Conservation (phyloP, 192 early-diverging fungal species). For the Backusella tarrabulga region DNA sequence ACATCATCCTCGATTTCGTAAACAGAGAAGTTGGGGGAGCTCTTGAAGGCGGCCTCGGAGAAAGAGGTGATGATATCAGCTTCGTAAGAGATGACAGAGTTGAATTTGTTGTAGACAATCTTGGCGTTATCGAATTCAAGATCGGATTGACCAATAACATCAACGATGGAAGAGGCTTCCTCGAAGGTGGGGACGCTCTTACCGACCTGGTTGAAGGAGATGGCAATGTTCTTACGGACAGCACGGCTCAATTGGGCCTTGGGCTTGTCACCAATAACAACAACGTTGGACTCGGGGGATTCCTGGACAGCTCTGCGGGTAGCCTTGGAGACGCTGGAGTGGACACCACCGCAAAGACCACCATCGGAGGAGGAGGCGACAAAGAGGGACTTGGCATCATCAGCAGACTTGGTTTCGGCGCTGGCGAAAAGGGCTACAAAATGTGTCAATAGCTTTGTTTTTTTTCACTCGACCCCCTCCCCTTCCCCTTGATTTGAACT, state of each 20-base stretch:
- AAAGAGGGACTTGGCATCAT: conserved; percentile 64
- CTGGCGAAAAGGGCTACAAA: conserved; percentile 68
- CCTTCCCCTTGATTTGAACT: conserved; percentile 5
- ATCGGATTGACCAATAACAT: conserved; percentile 66
- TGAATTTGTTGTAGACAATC: conserved; percentile 94
- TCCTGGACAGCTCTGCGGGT: conserved; percentile 65
- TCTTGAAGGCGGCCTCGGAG: conserved; percentile 67
- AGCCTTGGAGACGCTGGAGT: conserved; percentile 87
- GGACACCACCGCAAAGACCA: conserved; percentile 99
- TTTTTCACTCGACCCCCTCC: not conserved
- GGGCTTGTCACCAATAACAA: conserved; percentile 92
- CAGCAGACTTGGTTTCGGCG: conserved; percentile 71
- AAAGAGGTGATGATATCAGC: conserved; percentile 62
- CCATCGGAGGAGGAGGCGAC: conserved; percentile 92
- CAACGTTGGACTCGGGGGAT: conserved; percentile 56
- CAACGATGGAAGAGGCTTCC: conserved; percentile 83
- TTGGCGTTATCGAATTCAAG: conserved; percentile 68
- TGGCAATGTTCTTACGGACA: conserved; percentile 70
- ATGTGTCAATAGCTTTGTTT: not conserved
- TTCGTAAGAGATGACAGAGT: conserved; percentile 93
- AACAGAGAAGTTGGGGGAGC: conserved; percentile 76
- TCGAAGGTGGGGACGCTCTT: conserved; percentile 85
- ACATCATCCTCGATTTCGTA: conserved; percentile 92
- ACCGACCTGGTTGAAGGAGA: conserved; percentile 92
- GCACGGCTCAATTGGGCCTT: conserved; percentile 85